Evolutionary conservation across 1,284 basidiomycete species (phyloP).

Genomic region (Moesziomyces aphidis): DNA sequence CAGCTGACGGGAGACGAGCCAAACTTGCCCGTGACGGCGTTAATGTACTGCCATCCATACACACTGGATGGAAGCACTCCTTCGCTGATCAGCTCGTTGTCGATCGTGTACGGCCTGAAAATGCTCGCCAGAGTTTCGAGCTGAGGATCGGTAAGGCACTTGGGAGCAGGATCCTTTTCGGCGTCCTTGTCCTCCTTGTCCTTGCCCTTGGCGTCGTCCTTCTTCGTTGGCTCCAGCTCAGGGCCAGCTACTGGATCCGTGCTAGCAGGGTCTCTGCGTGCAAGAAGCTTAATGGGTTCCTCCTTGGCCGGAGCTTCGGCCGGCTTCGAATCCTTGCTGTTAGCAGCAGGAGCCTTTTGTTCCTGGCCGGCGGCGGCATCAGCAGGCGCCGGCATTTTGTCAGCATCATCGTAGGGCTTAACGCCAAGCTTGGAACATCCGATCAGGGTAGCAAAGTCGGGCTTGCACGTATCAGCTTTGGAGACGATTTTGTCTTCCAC

Average conservation of each 20-base stretch:
- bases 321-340: not conserved
- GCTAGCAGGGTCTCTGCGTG: too few relatives aligned
- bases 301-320: not conserved
- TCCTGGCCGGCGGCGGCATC: not conserved
- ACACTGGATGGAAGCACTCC: constrained; percentile 40
- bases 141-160: constrained; percentile 36
- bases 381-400: not conserved
- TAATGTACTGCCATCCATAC: constrained; percentile 20
- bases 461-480: constrained; percentile 35
- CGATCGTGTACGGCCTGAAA: constrained; percentile 21
- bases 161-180: not conserved
- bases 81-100: constrained; percentile 34
- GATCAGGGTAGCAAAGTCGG: constrained; percentile 22
- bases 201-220: not conserved
- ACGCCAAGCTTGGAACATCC: constrained; percentile 20
- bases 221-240: not conserved
- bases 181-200: constrained; percentile 4
- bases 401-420: not conserved
- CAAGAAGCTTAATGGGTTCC: not conserved
- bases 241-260: too few relatives aligned
- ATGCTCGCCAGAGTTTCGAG: constrained; percentile 40
- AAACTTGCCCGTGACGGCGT: constrained; percentile 26
- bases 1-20: constrained; percentile 24
- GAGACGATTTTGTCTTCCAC: constrained; percentile 43
- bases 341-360: not conserved